Percentiles rank a stretch among this genome's conserved stretches.
phyloP scores from a whole-genome alignment of 352 stramenopile species.

The Phytophthora macrochlamydospora region DNA sequence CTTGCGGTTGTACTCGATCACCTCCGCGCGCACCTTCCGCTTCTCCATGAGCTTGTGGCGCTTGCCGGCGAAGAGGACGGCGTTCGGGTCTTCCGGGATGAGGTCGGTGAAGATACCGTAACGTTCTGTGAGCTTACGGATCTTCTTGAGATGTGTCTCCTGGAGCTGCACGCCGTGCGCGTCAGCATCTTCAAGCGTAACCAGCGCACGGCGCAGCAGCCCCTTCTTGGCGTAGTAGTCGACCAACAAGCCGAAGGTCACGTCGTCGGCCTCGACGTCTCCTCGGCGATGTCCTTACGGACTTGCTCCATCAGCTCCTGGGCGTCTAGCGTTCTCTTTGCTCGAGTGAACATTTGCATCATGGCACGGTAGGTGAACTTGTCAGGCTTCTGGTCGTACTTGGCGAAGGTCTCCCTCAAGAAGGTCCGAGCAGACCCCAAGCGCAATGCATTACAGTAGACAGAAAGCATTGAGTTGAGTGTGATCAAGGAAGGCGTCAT shows the following conservation, averaged over 20 bases:
- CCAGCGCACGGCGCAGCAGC: constrained; percentile 64
- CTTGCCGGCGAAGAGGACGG: constrained; percentile 62
- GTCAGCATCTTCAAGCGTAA: constrained; percentile 69
- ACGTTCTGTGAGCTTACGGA: constrained; percentile 63
- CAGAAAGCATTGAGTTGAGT: constrained; percentile 79
- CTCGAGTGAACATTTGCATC: constrained; percentile 85
- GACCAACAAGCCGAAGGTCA: constrained; percentile 72
- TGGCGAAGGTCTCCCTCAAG: constrained; percentile 46
- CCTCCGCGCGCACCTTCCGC: constrained; percentile 72
- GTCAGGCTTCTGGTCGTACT: constrained; percentile 52
- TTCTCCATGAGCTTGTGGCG: constrained; percentile 79
- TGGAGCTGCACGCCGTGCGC: constrained; percentile 49
- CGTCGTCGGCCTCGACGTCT: constrained; percentile 58
- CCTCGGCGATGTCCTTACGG: constrained; percentile 47
- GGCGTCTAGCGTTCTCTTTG: constrained; percentile 62
- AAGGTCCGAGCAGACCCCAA: constrained; percentile 61
- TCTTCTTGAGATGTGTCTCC: constrained; percentile 77
- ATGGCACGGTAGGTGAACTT: constrained; percentile 73
- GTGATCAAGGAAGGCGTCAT: constrained; percentile 52
- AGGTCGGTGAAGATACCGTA: constrained; percentile 81
- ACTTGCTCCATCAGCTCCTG: constrained; percentile 56
- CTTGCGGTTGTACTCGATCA: constrained; percentile 76
- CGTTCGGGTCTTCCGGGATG: constrained; percentile 77
- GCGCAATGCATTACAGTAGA: constrained; percentile 80
- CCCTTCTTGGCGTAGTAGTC: constrained; percentile 77